phyloP scores from a whole-genome alignment of 2,329 filamentous ascomycete genomes.

The Pyricularia sp. region DNA sequence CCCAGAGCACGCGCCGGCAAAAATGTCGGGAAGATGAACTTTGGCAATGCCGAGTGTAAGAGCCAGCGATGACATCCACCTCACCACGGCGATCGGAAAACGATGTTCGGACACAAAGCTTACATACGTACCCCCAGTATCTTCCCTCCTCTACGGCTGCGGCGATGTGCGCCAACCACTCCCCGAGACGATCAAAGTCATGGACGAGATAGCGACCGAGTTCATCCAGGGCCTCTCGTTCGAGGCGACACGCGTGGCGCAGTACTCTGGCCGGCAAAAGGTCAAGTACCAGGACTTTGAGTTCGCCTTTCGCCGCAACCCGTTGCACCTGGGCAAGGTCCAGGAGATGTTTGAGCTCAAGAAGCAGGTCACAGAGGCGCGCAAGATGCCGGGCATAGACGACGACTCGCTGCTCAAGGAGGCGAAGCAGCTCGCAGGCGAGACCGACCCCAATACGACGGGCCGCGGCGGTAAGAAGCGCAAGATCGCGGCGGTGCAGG shows the following conservation, averaged over 20 bases:
- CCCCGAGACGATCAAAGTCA: slow-evolving; percentile 71
- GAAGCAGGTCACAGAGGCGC: slow-evolving; percentile 71
- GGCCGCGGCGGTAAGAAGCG: slow-evolving; percentile 12
- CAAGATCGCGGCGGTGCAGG: slow-evolving; percentile 11
- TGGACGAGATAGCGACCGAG: slow-evolving; percentile 94
- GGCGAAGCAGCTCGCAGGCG: slow-evolving; percentile 12
- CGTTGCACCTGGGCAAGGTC: slow-evolving; percentile 77
- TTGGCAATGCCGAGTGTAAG: slow-evolving; percentile 61
- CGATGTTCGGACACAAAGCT: background rate
- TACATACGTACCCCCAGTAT: slow-evolving; percentile 36
- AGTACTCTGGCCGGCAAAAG: slow-evolving; percentile 84
- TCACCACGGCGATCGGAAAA: background rate
- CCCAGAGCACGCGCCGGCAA: slow-evolving; percentile 68
- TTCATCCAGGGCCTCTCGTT: slow-evolving; percentile 93
- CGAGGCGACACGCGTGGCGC: slow-evolving; percentile 75
- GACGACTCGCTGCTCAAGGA: slow-evolving; percentile 32
- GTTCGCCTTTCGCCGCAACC: slow-evolving; percentile 81
- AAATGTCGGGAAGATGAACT: slow-evolving; percentile 78
- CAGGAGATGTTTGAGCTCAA: slow-evolving; percentile 85
- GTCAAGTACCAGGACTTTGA: slow-evolving; percentile 98
- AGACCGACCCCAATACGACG: slow-evolving; percentile 7
- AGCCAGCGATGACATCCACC: slow-evolving; percentile 8
- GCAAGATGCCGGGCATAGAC: slow-evolving; percentile 65
- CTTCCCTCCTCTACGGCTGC: slow-evolving; percentile 67
- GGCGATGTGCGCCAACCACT: slow-evolving; percentile 73